phyloP scores from a whole-genome alignment of 148 eudicot species.

The Amaranthus palmeri region DNA sequence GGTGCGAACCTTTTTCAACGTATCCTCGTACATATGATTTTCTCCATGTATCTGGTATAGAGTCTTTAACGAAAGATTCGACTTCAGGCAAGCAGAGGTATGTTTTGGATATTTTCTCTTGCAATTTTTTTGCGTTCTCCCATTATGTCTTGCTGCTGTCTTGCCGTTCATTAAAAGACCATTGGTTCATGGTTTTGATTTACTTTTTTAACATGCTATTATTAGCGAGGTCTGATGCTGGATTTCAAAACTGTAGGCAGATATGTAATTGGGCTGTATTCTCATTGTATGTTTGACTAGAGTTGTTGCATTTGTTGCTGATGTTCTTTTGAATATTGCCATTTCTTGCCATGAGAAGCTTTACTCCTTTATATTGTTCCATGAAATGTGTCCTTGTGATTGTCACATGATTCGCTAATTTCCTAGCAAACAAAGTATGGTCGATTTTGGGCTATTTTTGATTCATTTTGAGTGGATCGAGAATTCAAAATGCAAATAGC shows the following conservation, averaged over 20 bases:
- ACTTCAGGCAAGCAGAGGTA: slow-evolving; percentile 77
- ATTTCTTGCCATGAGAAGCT: not conserved
- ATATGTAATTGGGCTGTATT: not conserved
- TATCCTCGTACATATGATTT: slow-evolving; percentile 97
- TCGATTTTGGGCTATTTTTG: too few relatives aligned
- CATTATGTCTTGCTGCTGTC: not conserved
- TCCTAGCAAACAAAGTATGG: too few relatives aligned
- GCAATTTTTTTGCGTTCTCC: not conserved
- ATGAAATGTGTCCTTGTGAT: not conserved
- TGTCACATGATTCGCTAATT: too few relatives aligned
- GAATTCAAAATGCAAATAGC: too few relatives aligned
- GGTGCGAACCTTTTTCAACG: slow-evolving; percentile 99
- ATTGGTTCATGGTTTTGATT: not conserved
- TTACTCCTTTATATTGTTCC: not conserved
- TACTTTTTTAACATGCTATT: not conserved
- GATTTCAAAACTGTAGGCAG: not conserved
- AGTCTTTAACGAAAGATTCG: slow-evolving; percentile 68
- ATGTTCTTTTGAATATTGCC: not conserved
- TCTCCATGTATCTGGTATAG: slow-evolving; percentile 71
- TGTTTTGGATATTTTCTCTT: not conserved
- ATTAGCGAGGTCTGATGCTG: not conserved
- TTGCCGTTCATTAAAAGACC: not conserved
- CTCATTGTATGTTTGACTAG: not conserved
- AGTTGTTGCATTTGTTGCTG: not conserved
- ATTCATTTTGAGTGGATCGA: too few relatives aligned